phyloP scores from a whole-genome alignment of 1,284 basidiomycete species.

The Marasmius fiardii region DNA sequence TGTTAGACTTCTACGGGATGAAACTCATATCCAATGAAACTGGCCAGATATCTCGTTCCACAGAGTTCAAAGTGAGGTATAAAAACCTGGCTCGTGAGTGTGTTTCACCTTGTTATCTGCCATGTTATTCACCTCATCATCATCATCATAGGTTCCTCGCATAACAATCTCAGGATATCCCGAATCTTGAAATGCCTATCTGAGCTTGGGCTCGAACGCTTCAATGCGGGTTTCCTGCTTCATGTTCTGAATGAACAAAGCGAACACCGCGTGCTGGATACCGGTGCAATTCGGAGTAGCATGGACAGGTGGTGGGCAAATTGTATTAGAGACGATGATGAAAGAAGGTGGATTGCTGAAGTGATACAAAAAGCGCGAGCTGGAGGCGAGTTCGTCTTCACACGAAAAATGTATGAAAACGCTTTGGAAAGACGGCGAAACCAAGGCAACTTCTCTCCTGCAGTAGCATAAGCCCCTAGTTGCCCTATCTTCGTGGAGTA shows the following conservation, averaged over 20 bases:
- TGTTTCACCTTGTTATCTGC: slow-evolving; percentile 2
- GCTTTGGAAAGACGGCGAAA: slow-evolving; percentile 39
- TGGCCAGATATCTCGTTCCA: slow-evolving; percentile 49
- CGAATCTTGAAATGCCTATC: slow-evolving; percentile 76
- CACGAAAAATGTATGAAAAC: slow-evolving; percentile 51
- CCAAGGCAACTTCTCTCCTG: slow-evolving; percentile 28
- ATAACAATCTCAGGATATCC: slow-evolving; percentile 77
- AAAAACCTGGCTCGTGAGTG: slow-evolving; percentile 64
- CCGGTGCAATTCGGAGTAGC: slow-evolving; percentile 46
- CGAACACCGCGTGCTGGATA: slow-evolving; percentile 50
- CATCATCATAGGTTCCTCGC: slow-evolving; percentile 60
- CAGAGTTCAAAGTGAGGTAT: slow-evolving; percentile 49
- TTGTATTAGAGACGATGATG: slow-evolving; percentile 60
- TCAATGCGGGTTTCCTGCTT: slow-evolving; percentile 66
- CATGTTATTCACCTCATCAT: slow-evolving; percentile 1
- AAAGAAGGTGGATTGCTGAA: slow-evolving; percentile 51
- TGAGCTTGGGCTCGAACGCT: slow-evolving; percentile 58
- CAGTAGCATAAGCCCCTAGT: not conserved
- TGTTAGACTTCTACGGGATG: slow-evolving; percentile 79
- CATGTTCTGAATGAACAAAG: slow-evolving; percentile 71
- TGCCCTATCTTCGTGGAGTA: not conserved
- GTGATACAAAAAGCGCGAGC: slow-evolving; percentile 46
- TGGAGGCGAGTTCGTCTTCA: slow-evolving; percentile 43
- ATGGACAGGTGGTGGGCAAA: slow-evolving; percentile 80
- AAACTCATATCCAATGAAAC: slow-evolving; percentile 50